These are phyloP conservation scores for Huntiella savannae DNA, from an alignment of 2,329 filamentous ascomycete species.

Conservation along the genomic window DNA sequence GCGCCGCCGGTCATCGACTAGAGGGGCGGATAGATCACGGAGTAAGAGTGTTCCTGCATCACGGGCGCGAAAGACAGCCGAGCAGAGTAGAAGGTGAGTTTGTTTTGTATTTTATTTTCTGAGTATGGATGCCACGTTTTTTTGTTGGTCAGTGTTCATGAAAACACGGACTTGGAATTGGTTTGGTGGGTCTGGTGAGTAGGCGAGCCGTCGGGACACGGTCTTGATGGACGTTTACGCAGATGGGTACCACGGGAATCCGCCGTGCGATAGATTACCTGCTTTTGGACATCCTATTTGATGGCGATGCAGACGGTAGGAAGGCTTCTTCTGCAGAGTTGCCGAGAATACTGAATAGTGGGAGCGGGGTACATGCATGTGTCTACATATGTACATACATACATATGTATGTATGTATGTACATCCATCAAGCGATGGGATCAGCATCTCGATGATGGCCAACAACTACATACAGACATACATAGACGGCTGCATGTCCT, in stretches of 20 bases:
- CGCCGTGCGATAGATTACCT: too few species aligned
- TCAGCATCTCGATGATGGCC: background rate
- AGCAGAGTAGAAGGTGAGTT: background rate
- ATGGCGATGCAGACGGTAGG: too few species aligned
- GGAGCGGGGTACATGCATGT: too few species aligned
- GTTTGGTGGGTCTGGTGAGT: background rate
- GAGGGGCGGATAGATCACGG: conserved; percentile 2
- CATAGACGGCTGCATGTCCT: too few species aligned
- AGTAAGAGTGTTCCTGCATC: conserved; percentile 6
- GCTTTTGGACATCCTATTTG: too few species aligned
- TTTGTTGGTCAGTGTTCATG: background rate
- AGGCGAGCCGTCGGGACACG: background rate
- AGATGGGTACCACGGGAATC: too few species aligned
- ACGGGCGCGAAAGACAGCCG: background rate
- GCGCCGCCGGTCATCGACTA: conserved; percentile 2
- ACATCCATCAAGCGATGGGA: too few species aligned
- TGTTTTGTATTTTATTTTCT: background rate
- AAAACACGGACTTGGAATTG: too few species aligned
- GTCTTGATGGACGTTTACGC: background rate
- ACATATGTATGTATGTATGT: background rate
- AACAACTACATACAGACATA: background rate
- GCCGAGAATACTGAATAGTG: too few species aligned
- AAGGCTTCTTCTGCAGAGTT: too few species aligned
- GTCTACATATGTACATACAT: background rate
- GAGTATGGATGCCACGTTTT: background rate